Evolutionary conservation across 768 basidiomycete species (phyloP), one percentile per base, ranked within the genome.

Genomic region (Strobilomyces echinocephalus): DNA sequence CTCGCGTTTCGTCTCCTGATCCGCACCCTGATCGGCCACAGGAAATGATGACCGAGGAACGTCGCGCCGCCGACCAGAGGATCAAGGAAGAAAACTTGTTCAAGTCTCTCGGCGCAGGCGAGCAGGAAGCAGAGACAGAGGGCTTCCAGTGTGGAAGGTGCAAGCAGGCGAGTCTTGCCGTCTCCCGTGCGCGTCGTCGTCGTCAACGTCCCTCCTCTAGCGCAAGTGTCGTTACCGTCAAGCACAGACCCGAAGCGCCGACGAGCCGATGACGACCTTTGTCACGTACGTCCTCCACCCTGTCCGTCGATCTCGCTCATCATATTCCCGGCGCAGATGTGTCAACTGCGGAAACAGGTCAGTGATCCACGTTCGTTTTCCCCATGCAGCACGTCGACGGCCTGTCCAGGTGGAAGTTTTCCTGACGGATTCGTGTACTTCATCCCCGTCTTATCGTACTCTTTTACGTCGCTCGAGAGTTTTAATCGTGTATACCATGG

Each of bases 181-280:
- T 34, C 41, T 4, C 54, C 5, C 2, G 14, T 10, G 2, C 26
- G 5, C n/a, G 12, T n/a, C 26, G 16, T 16, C 36, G 0, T 8
- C 20, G n/a, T 26, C 20, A 60, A 14, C 61, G 34, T 7, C 36
- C 47, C 51, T 38, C 38, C 18, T 56, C 3, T 21, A 88, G 86
- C 75, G 88, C 63, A 91, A 93, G 73, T 91, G 91, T 63, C 81
- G 87, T 42, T 97, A 97, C 63, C 87, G 91, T 60, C 94, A 98
- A 75, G 91, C 92, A 62, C 97, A 99, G 69, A 99, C 97, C 8
- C 81, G 97, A 51, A 93, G 91, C 65, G 95, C 97, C 8, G 97
- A 98, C 74, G 97, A 97, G 73, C 95, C 95, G 21, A 97, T 98
- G 95, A 97, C 95, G 3, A 95, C 93, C 18, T 95, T 94, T 67